Evolutionary conservation across 2,329 filamentous ascomycete genomes (phyloP), one percentile per base, ranked within the genome.

Genomic region (Corinectria fuckeliana): DNA sequence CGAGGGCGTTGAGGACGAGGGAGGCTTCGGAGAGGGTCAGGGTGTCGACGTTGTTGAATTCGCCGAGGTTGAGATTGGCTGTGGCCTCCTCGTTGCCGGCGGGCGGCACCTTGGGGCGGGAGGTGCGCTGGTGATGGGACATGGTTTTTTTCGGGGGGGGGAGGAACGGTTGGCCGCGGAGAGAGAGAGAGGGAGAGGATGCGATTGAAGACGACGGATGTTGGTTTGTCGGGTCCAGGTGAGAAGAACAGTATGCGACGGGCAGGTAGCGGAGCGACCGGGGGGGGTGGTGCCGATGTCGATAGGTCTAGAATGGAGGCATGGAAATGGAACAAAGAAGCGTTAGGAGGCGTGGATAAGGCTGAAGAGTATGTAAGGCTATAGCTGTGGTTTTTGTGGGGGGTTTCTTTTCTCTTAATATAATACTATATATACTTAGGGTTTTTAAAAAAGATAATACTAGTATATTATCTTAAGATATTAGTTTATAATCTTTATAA

Each of bases 11-110:
- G 71, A 99, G 92, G 72, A 99, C 91, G 50, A 97, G 86, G 69
- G 92, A 87, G 2, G 95, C 93, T 79, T 98, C 95, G 30, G 92
- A 96, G 52, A 97, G 86, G 44, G 93, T 97, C 62, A 99, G 83
- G 5, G 93, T 94, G 74, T 95, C 92, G 66, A 96, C 93, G 72
- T 94, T 84, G 70, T 96, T 88, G 78, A 98, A 97, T 75, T 97
- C 94, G 78, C 95, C 95, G 10, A 99, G 90, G 75, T 90, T 91
- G 64, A 98, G 87, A 55, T 88, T 87, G 7, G 86, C 82, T 49
- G 90, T 88, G 21, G 94, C 93, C 80, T 97, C 93, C 77, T 98
- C 94, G 75, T 97, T 93, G 74, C 91, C 90, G 57, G 87, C 84
- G 47, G 85, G 85, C 42, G 83, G 80, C 64, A 88, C 89, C 78